phyloP scores from a whole-genome alignment of 768 basidiomycete genomes.

The Lactarius deliciosus region DNA sequence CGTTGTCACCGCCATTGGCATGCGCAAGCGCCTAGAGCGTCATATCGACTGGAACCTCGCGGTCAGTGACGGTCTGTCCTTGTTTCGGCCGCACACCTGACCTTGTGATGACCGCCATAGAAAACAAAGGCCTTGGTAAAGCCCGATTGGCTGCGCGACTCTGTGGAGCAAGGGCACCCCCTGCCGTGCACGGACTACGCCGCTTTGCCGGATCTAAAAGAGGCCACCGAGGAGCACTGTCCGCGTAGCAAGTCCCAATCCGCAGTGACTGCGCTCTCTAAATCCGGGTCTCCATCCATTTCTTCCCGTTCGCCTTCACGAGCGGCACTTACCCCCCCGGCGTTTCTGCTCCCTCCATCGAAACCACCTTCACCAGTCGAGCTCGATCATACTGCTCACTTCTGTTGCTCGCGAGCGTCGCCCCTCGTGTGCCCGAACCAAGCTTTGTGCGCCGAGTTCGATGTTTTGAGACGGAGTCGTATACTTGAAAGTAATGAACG shows the following conservation, averaged over 20 bases:
- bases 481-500: conserved; percentile 65
- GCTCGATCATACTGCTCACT: conserved; percentile 41
- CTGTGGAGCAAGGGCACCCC: conserved; percentile 43
- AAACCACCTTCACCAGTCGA: conserved; percentile 28
- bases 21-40: conserved; percentile 67
- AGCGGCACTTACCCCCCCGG: conserved; percentile 22
- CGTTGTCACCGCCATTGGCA: conserved; percentile 62
- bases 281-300: neutral
- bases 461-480: conserved; percentile 55
- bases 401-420: conserved; percentile 61
- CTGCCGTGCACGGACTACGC: conserved; percentile 57
- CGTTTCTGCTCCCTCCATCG: conserved; percentile 31
- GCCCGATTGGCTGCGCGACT: conserved; percentile 69
- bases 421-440: conserved; percentile 74
- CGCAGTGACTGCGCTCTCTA: neutral
- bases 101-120: conserved; percentile 37
- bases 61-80: conserved; percentile 43
- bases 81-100: conserved; percentile 1
- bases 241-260: conserved; percentile 35
- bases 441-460: conserved; percentile 54
- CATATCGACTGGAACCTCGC: conserved; percentile 66
- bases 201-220: conserved; percentile 51
- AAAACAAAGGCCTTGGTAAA: conserved; percentile 66
- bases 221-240: conserved; percentile 47
- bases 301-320: conserved; percentile 2